Conservation (phyloP, 768 basidiomycete genomes). For the Collybia sordida region DNA sequence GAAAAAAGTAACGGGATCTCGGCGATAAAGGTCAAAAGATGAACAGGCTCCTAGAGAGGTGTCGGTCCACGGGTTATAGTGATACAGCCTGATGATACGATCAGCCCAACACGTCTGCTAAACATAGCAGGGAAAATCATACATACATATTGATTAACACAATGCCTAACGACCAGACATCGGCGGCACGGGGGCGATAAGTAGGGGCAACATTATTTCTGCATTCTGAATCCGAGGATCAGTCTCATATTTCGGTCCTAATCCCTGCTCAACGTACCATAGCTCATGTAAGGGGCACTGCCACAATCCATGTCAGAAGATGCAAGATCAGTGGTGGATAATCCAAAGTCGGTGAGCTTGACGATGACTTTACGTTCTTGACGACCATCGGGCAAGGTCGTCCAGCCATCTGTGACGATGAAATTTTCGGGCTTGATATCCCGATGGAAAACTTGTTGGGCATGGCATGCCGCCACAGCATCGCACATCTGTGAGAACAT, state of each 20-base stretch:
- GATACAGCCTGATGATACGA: slow-evolving; percentile 72
- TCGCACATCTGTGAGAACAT: slow-evolving; percentile 99
- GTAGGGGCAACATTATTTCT: slow-evolving; percentile 95
- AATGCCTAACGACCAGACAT: slow-evolving; percentile 98
- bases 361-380: slow-evolving; percentile 88
- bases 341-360: slow-evolving; percentile 95
- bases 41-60: slow-evolving; percentile 78
- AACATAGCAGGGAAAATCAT: slow-evolving; percentile 31
- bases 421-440: slow-evolving; percentile 99
- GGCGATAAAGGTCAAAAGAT: slow-evolving; percentile 80
- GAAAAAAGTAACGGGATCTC: slow-evolving; percentile 82
- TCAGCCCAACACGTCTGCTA: slow-evolving; percentile 4
- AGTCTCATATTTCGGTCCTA: slow-evolving; percentile 11
- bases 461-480: slow-evolving; percentile 93
- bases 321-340: slow-evolving; percentile 86
- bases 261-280: slow-evolving; percentile 53
- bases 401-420: slow-evolving; percentile 84
- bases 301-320: slow-evolving; percentile 98
- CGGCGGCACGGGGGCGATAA: slow-evolving; percentile 92
- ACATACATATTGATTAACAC: slow-evolving; percentile 97
- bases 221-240: slow-evolving; percentile 63
- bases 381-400: slow-evolving; percentile 50
- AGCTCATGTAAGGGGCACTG: slow-evolving; percentile 98
- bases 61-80: slow-evolving; percentile 98
- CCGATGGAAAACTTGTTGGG: slow-evolving; percentile 87